Base-by-base conservation (phyloP, 257 asterid genomes). In the Solanum gandarillasii region DNA sequence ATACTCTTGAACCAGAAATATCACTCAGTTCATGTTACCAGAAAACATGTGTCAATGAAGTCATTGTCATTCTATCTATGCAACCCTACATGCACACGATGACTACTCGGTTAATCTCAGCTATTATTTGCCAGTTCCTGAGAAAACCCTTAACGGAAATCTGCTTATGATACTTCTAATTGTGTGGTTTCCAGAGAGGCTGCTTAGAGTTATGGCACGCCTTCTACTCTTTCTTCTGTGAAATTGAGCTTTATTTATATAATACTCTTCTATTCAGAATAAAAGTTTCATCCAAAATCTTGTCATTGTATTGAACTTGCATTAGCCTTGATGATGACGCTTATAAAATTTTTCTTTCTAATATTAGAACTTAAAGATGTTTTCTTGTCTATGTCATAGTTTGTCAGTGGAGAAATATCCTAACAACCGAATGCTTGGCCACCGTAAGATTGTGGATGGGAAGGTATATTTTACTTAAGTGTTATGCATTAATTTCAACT, bases 381-480 rank as follows among this genome's bases (percentile, higher is more conserved):
- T 79, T 27, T 55, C 78, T 89, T 68, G 38, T 89, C 58, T 86
- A 18, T 91, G 82, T 87, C 75, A 41, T 95, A 97, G 99, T 85
- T 46, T 94, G 92, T 92, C 99, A 13, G 99, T 95, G 65, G 95
- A 97, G 87, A 96, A 93, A 87, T 91, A 92, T 91, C 99, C 99
- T 65, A 88, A 95, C 70, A 97, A 94, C 88, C 91, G 32, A 71
- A 97, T 97, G 99, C 99, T 97, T 90, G 99, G 99, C 43, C 94
- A 90, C 52, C 96, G 98, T 86, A 95, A 95, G 90, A 84, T 93
- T 76, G 93, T 90, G 75, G 12, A 93, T 90, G 99, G 99, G 88
- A 92, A 97, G 98, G 99, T 97, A 96, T 85, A 70, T 84, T 14
- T 60, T 81, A 55, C 48, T 60, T 55, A 29, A 48, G 38, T 60